A percentile compares a stretch with the other conserved stretches of the same genome.
Conservation (phyloP, 2,329 filamentous ascomycete species). For the Venturia pyrina region DNA sequence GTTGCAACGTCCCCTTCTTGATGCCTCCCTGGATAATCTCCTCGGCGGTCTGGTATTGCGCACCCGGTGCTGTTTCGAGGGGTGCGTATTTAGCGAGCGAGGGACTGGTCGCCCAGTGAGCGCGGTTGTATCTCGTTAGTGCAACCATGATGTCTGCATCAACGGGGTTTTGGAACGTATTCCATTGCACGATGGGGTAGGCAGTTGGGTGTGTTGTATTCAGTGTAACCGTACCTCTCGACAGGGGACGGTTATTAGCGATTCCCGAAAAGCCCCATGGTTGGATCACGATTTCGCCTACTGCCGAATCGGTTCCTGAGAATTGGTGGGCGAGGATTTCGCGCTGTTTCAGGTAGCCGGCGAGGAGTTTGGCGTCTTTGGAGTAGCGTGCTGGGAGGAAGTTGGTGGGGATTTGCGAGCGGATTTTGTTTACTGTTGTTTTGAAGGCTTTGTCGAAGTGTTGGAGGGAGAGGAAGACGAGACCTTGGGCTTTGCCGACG, state of each 20-base stretch:
- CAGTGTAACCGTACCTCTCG: conserved; percentile 23
- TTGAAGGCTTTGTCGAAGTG: not conserved
- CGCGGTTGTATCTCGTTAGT: not conserved
- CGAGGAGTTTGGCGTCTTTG: not conserved
- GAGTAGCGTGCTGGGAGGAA: not conserved
- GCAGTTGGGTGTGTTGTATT: not conserved
- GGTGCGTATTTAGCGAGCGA: not conserved
- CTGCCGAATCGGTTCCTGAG: not conserved
- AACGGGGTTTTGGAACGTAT: conserved; percentile 3
- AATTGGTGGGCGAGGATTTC: not conserved
- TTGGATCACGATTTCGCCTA: not conserved
- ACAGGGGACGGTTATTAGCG: conserved; percentile 23
- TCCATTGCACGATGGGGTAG: conserved; percentile 3
- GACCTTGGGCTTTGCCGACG: not conserved
- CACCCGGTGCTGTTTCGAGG: not conserved
- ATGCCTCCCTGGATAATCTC: not conserved
- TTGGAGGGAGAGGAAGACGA: not conserved
- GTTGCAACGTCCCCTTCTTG: not conserved
- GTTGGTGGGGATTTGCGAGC: not conserved
- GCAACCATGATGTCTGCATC: not conserved
- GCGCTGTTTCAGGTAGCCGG: not conserved
- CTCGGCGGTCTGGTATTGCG: not conserved
- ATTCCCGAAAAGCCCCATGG: not conserved
- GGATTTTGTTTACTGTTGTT: not conserved
- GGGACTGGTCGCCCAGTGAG: not conserved